These are phyloP conservation scores for Boletus subparvulus DNA, from an alignment of 768 basidiomycete genomes.

Conservation along the genomic window DNA sequence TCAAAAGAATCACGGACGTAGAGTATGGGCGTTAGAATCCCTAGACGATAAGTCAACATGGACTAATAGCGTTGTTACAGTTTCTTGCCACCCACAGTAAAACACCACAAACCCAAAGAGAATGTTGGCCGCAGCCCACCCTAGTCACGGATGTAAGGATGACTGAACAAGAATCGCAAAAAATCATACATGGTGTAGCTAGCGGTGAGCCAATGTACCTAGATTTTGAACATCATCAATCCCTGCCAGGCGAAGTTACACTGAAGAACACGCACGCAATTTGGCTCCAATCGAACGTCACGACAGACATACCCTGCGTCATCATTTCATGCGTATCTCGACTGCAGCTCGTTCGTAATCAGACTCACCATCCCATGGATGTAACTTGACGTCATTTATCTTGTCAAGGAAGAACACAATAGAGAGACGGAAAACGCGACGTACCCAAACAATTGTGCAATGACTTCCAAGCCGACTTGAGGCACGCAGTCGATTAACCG, in stretches of 20 bases:
- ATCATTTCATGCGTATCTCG: not conserved
- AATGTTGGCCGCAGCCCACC: constrained; percentile 82
- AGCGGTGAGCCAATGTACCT: constrained; percentile 49
- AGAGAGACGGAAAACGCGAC: not conserved
- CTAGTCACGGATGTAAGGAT: constrained; percentile 12
- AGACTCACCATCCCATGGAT: constrained; percentile 46
- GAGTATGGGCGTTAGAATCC: constrained; percentile 36
- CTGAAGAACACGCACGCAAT: constrained; percentile 38
- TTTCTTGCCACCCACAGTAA: constrained; percentile 47
- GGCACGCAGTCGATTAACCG: constrained; percentile 16
- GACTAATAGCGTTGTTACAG: not conserved
- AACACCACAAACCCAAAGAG: constrained; percentile 65
- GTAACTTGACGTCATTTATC: constrained; percentile 19
- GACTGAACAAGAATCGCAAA: not conserved
- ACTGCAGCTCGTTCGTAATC: not conserved
- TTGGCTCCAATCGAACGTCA: constrained; percentile 84
- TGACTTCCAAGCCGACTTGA: constrained; percentile 28
- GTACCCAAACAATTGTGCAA: constrained; percentile 51
- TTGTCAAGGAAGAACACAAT: not conserved
- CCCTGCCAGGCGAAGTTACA: not conserved
- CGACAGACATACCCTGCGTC: constrained; percentile 57
- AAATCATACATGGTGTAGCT: constrained; percentile 57
- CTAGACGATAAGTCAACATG: constrained; percentile 10
- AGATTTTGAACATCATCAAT: not conserved
- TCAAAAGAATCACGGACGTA: constrained; percentile 52